Evolutionary conservation across 2,329 filamentous ascomycete genomes (phyloP).

Genomic region (Phialocephala sp.): DNA sequence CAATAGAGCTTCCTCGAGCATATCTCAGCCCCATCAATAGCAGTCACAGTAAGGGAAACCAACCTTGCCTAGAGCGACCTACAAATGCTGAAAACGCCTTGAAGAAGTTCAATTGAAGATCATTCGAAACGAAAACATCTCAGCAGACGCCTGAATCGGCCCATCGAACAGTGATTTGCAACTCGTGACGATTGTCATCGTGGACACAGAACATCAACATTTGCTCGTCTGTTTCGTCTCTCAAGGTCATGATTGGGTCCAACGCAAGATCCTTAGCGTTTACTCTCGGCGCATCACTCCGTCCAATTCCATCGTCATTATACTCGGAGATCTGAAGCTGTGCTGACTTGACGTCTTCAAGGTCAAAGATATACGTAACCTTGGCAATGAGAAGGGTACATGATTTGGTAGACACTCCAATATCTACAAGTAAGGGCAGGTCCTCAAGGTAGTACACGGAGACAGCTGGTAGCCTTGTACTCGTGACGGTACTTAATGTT

Average conservation of each 20-base stretch:
- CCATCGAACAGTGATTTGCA: not conserved
- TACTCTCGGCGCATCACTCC: not conserved
- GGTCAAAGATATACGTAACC: not conserved
- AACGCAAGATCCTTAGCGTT: not conserved
- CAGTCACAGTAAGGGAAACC: not conserved
- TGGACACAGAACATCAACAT: slow-evolving; percentile 1
- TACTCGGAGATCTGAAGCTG: not conserved
- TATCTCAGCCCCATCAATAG: not conserved
- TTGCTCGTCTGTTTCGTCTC: not conserved
- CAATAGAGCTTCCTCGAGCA: no score
- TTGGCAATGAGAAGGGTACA: not conserved
- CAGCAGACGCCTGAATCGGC: not conserved
- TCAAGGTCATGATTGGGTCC: not conserved
- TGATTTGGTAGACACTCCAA: not conserved
- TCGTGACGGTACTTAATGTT: not conserved
- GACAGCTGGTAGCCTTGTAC: not conserved
- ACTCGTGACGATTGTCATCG: not conserved
- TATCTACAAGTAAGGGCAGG: not conserved
- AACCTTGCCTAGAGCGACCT: not conserved
- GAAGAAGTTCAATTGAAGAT: not conserved
- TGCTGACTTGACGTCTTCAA: not conserved
- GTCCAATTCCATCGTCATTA: not conserved
- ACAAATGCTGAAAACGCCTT: not conserved
- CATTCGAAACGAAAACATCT: not conserved
- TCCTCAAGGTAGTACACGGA: not conserved